Evolutionary conservation across 192 early-diverging fungal species (phyloP), one percentile per base, ranked within the genome.

Genomic region (Oehlia diaphana): DNA sequence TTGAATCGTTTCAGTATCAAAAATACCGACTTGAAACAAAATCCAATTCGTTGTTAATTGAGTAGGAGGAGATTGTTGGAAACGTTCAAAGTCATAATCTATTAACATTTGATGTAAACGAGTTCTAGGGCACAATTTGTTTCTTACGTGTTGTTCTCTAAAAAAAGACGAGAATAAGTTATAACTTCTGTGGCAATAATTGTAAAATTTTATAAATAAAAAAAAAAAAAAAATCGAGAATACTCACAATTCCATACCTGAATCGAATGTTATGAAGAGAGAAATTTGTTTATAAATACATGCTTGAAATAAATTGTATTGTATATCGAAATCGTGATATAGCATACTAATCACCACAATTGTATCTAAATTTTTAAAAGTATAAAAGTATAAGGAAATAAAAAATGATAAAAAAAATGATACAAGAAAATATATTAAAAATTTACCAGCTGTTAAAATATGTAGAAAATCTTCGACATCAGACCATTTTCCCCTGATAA

Each of bases 1-100:
- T 21, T 69, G 33, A 21, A 69, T 21, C 8, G 37, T 42, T n/a
- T 69, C 37, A 9, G 9, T 21, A 39, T 21, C 35, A 39, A 69
- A 69, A 10, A 69, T 19, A 21, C 67, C 67, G 21, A 69, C 67
- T 69, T 69, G 67, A 8, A 69, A 69, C 31, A 69, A 21, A 21
- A 69, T 42, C 67, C 67, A 69, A 39, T 69, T 33, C 6, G 31
- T 69, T 26, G 26, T 26, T 26, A 26, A 26, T 44, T 65, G 26
- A 65, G 4, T 10, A 2, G 2, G n/a, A 65, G 42, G 7, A 9
- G 42, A 0, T 44, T 44, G 7, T 9, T 44, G 42, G 9, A 9
- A 1, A 9, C 42, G 9, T 9, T 44, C 42, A 53, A 13, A 14
- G 12, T 69, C 26, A 44, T 69, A 69, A 21, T 69, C 67, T 4